phyloP scores from a whole-genome alignment of 108 stramenopile genomes.

The Cyclotella atomus region DNA sequence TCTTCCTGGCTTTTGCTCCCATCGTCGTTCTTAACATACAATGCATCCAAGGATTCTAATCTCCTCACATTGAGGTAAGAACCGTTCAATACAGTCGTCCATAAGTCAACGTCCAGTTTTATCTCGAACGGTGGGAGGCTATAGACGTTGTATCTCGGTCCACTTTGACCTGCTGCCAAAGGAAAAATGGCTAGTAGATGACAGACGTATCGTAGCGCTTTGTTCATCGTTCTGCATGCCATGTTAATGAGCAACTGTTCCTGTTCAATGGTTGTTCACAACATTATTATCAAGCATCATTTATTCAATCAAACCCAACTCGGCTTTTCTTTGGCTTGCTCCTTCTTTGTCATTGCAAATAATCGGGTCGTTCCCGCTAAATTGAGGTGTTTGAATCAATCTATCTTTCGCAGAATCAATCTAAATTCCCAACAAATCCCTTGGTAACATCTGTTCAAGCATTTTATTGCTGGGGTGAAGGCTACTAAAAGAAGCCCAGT shows the following conservation, averaged over 20 bases:
- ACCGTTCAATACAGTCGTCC: conserved; percentile 7
- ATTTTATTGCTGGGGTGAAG: no score
- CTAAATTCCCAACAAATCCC: no score
- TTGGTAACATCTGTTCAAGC: no score
- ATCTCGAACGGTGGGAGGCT: conserved; percentile 29
- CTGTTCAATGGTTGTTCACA: no score
- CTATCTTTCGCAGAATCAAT: no score
- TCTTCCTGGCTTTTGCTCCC: not conserved
- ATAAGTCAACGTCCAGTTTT: conserved; percentile 27
- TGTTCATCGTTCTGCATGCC: not conserved
- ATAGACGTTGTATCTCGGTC: conserved; percentile 26
- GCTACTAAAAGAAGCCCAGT: no score
- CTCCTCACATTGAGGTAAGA: conserved; percentile 5
- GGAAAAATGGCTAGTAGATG: not conserved
- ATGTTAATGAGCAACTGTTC: not conserved
- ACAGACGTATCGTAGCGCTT: not conserved
- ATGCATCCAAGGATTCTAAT: not conserved
- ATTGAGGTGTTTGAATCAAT: no score
- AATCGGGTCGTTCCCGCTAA: no score
- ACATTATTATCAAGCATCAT: no score
- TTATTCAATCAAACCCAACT: no score
- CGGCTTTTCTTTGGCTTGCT: no score
- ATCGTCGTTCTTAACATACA: not conserved
- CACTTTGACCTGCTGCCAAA: not conserved
- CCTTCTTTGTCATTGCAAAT: no score